These are phyloP conservation scores for Scutellaria minor DNA, from an alignment of 257 asterid species.

Conservation along the genomic window DNA sequence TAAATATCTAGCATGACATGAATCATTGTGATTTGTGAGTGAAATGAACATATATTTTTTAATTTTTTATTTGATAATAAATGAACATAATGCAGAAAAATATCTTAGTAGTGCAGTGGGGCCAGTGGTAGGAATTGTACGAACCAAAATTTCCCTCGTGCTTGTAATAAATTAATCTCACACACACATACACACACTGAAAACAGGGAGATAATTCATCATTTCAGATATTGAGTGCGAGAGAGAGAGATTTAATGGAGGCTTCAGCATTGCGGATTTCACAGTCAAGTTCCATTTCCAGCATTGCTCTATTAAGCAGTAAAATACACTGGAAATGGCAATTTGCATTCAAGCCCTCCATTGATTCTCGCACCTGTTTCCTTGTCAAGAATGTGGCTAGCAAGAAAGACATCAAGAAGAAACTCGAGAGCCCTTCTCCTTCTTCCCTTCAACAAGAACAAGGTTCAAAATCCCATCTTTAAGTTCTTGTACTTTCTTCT, in stretches of 20 bases:
- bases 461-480: conserved; percentile 23
- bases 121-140: conserved; percentile 22
- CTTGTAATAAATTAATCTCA: neutral
- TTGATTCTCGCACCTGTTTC: conserved; percentile 40
- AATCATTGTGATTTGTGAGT: neutral
- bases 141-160: conserved; percentile 33
- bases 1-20: conserved; percentile 27
- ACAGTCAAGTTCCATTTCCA: conserved; percentile 35
- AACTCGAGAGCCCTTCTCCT: conserved; percentile 33
- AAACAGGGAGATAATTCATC: neutral
- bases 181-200: no score
- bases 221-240: neutral
- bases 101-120: conserved; percentile 12
- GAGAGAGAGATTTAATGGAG: conserved; percentile 36
- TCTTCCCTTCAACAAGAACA: conserved; percentile 35
- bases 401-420: conserved; percentile 38
- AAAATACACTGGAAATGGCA: conserved; percentile 46
- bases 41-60: neutral
- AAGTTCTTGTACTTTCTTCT: neutral
- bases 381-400: conserved; percentile 55
- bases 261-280: conserved; percentile 43
- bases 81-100: conserved; percentile 7
- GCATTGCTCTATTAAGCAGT: conserved; percentile 36
- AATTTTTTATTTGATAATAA: no score
- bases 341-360: conserved; percentile 32